Conservation (phyloP, 305 asterid genomes). For the Ilex paraguariensis region DNA sequence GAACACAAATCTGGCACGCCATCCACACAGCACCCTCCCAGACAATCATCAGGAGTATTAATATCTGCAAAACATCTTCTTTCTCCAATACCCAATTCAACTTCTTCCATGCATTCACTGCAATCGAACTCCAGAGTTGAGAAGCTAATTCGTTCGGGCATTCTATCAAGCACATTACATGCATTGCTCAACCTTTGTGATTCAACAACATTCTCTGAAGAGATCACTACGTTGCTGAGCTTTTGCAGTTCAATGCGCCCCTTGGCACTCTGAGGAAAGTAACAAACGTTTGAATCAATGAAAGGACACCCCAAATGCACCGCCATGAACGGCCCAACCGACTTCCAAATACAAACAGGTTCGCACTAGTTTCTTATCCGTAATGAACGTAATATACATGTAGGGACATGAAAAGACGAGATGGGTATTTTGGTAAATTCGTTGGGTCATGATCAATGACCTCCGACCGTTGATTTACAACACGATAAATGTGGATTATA, state of each 20-base stretch:
- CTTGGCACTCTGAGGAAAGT: not conserved
- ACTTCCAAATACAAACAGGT: not conserved
- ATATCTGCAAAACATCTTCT: not conserved
- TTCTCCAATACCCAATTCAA: not conserved
- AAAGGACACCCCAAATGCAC: not conserved
- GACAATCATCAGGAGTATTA: not conserved
- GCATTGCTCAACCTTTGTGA: not conserved
- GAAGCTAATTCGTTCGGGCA: conserved; percentile 5
- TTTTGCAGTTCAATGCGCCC: not conserved
- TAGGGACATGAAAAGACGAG: not conserved
- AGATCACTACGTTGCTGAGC: not conserved
- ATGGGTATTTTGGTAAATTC: not conserved
- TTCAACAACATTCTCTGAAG: not conserved
- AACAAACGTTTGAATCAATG: not conserved
- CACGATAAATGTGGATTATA: too few species aligned
- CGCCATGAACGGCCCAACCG: not conserved
- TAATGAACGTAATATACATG: too few species aligned
- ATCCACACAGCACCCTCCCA: not conserved
- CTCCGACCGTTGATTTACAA: too few species aligned
- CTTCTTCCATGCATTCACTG: not conserved
- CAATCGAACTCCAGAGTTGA: not conserved
- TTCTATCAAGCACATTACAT: conserved; percentile 17
- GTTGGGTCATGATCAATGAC: not conserved
- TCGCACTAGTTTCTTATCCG: too few species aligned
- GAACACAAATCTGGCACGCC: not conserved